These are phyloP conservation scores for Saturnispora sekii DNA, from an alignment of 805 yeast species.

Conservation along the genomic window DNA sequence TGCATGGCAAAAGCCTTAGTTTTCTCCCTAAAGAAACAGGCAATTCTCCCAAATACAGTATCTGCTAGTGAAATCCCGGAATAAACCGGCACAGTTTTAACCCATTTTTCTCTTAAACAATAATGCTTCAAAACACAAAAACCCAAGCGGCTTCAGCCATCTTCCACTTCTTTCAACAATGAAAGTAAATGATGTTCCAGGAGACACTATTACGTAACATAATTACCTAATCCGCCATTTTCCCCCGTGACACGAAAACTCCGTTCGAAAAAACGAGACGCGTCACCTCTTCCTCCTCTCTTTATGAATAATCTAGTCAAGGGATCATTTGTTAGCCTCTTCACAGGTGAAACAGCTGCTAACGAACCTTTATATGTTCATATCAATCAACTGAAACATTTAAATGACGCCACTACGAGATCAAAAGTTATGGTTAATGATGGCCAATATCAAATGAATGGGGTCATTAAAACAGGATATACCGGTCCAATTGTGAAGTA, in stretches of 20 bases:
- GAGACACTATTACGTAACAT: no score
- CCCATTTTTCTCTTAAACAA: no score
- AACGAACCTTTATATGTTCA: constrained; percentile 20
- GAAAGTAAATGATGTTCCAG: no score
- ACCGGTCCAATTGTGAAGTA: constrained; percentile 20
- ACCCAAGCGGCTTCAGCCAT: no score
- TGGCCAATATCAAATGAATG: constrained; percentile 41
- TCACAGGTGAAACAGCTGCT: constrained; percentile 14
- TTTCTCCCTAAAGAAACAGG: no score
- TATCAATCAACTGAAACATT: constrained; percentile 24
- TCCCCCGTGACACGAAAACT: not conserved
- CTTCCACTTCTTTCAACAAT: no score
- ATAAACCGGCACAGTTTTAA: no score
- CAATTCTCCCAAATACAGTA: no score
- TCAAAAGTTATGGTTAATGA: constrained; percentile 41
- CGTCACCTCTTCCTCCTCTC: not conserved
- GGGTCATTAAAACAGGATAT: constrained; percentile 35
- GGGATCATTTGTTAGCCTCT: constrained; percentile 18
- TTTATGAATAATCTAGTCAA: constrained; percentile 16
- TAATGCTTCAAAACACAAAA: no score
- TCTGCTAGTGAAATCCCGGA: no score
- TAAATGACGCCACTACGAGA: constrained; percentile 33
- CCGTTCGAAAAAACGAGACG: not conserved
- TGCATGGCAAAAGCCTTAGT: no score
- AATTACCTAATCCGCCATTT: not conserved